phyloP scores from a whole-genome alignment of 2,329 filamentous ascomycete genomes.

The Pseudogymnoascus sp. region DNA sequence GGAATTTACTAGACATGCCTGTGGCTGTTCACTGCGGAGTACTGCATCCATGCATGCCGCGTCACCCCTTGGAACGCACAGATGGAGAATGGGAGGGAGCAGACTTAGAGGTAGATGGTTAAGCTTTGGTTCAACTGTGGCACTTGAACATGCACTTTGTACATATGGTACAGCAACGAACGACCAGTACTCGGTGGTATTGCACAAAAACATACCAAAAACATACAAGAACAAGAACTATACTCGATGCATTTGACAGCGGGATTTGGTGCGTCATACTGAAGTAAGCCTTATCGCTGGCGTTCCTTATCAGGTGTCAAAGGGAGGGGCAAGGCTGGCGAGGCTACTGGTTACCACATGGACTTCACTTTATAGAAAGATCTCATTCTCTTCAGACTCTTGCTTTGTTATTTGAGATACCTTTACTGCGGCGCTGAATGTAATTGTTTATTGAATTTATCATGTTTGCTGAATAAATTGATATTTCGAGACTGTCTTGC shows the following conservation, averaged over 20 bases:
- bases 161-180: not conserved
- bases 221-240: not conserved
- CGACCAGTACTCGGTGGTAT: not conserved
- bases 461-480: not conserved
- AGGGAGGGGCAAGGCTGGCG: constrained; percentile 1
- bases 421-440: not conserved
- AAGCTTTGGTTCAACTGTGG: not conserved
- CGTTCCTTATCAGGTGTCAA: constrained; percentile 2
- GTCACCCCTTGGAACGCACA: constrained; percentile 4
- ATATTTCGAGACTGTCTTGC: not conserved
- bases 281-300: constrained; percentile 1
- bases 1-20: not conserved
- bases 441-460: not conserved
- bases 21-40: not conserved
- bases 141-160: not conserved
- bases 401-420: not conserved
- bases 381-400: not conserved
- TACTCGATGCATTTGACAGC: constrained; percentile 8
- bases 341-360: not conserved
- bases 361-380: not conserved
- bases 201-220: not conserved
- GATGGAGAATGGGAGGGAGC: not conserved
- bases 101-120: not conserved
- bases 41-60: not conserved
- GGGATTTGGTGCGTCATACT: constrained; percentile 1